A percentile compares a stretch with the other conserved stretches of the same genome.
phyloP scores from a whole-genome alignment of 2,329 filamentous ascomycete genomes.

The Elsinoe arachidis region DNA sequence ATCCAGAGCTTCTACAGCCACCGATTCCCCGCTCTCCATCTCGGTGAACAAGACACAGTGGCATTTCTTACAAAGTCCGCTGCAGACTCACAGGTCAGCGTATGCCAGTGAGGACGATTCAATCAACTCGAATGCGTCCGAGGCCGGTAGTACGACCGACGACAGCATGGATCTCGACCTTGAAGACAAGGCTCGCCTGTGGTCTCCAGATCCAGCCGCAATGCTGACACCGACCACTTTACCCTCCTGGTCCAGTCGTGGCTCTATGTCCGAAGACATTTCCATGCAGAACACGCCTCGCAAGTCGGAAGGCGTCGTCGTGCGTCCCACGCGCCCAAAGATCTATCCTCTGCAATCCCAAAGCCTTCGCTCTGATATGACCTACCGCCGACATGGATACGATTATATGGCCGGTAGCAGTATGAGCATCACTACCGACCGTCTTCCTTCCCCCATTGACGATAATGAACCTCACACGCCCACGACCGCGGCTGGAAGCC shows the following conservation, averaged over 20 bases:
- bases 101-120: slow-evolving; percentile 7
- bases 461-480: slow-evolving; percentile 29
- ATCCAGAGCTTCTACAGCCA: neutral
- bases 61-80: neutral
- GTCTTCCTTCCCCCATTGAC: slow-evolving; percentile 27
- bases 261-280: neutral
- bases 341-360: slow-evolving; percentile 7
- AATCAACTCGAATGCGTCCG: slow-evolving; percentile 5
- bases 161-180: slow-evolving; percentile 16
- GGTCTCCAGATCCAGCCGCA: slow-evolving; percentile 11
- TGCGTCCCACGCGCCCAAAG: neutral
- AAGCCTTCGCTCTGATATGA: neutral
- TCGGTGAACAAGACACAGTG: neutral
- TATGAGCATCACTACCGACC: slow-evolving; percentile 12
- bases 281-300: neutral
- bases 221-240: slow-evolving; percentile 11
- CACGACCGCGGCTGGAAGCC: slow-evolving; percentile 25
- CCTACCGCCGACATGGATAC: neutral
- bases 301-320: neutral
- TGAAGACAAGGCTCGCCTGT: slow-evolving; percentile 1
- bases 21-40: neutral
- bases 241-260: neutral
- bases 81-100: neutral
- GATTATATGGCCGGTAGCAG: neutral
- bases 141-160: slow-evolving; percentile 14